Conservation (phyloP, 352 stramenopile genomes). For the Phytophthora foliorum region DNA sequence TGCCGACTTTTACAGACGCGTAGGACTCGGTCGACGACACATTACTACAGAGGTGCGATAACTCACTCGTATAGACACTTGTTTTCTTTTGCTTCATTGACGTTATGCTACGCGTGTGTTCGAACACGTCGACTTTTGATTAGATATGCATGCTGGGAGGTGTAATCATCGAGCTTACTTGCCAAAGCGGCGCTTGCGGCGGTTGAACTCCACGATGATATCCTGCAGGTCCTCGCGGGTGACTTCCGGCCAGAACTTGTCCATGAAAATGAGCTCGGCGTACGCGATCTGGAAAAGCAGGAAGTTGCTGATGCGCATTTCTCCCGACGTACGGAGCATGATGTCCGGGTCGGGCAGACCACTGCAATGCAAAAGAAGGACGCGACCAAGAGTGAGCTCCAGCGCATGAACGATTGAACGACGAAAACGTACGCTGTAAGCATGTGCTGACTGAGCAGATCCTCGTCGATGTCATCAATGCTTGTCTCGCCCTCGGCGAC, state of each 20-base stretch:
- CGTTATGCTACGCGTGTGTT: slow-evolving; percentile 12
- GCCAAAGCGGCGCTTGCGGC: slow-evolving; percentile 89
- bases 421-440: slow-evolving; percentile 74
- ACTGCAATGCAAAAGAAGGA: slow-evolving; percentile 50
- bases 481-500: slow-evolving; percentile 71
- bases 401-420: slow-evolving; percentile 9
- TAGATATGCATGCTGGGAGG: slow-evolving; percentile 26
- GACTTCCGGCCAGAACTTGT: slow-evolving; percentile 97
- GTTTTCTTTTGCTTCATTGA: slow-evolving; percentile 23
- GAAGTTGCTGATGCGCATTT: slow-evolving; percentile 97
- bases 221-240: slow-evolving; percentile 81
- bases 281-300: slow-evolving; percentile 97
- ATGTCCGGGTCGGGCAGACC: slow-evolving; percentile 93
- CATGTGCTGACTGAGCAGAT: slow-evolving; percentile 72
- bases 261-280: slow-evolving; percentile 95
- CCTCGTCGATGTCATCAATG: slow-evolving; percentile 83
- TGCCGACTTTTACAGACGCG: not conserved
- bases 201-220: slow-evolving; percentile 86
- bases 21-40: slow-evolving; percentile 7
- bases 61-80: too few relatives aligned
- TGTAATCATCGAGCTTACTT: slow-evolving; percentile 58
- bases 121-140: slow-evolving; percentile 16
- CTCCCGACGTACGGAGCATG: slow-evolving; percentile 95
- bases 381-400: slow-evolving; percentile 13
- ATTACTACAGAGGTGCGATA: not conserved